Percentiles rank a stretch among this genome's conserved stretches.
Evolutionary conservation across 2,329 filamentous ascomycete genomes (phyloP).

Genomic region (Sporothrix phasma): DNA sequence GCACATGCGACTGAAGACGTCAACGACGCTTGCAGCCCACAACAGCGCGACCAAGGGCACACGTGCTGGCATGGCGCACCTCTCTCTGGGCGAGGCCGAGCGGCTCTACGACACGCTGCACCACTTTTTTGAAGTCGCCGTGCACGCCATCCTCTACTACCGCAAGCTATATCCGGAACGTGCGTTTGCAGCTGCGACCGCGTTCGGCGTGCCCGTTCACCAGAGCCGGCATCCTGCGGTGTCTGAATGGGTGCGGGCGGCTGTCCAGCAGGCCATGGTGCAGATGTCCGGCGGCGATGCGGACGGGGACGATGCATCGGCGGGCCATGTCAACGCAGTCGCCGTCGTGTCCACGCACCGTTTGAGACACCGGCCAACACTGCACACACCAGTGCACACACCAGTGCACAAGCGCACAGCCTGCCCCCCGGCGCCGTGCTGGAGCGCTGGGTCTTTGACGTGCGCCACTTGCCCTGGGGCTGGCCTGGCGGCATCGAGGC

Average conservation of each 20-base stretch:
- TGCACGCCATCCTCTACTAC: conserved; percentile 80
- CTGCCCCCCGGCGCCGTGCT: conserved; percentile 33
- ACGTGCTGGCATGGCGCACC: neutral
- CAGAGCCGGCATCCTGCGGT: conserved; percentile 80
- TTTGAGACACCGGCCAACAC: neutral
- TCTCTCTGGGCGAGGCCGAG: conserved; percentile 29
- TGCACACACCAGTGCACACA: no score
- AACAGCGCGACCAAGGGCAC: neutral
- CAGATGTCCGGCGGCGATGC: conserved; percentile 49
- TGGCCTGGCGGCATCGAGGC: conserved; percentile 30
- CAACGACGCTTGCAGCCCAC: neutral
- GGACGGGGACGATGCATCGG: neutral
- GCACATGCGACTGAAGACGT: no score
- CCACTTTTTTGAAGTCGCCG: conserved; percentile 69
- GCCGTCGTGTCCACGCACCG: conserved; percentile 18
- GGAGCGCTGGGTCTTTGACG: conserved; percentile 54
- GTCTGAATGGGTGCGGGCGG: conserved; percentile 76
- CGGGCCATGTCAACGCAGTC: conserved; percentile 13
- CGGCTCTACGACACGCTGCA: conserved; percentile 59
- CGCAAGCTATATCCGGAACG: conserved; percentile 66
- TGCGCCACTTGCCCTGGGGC: conserved; percentile 38
- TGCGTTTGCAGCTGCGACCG: conserved; percentile 69
- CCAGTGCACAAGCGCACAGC: neutral
- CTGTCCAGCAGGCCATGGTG: conserved; percentile 58
- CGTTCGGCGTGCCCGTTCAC: conserved; percentile 74